These are phyloP conservation scores for Annulohypoxylon moriforme DNA, from an alignment of 495 filamentous ascomycete genomes.

Conservation along the genomic window DNA sequence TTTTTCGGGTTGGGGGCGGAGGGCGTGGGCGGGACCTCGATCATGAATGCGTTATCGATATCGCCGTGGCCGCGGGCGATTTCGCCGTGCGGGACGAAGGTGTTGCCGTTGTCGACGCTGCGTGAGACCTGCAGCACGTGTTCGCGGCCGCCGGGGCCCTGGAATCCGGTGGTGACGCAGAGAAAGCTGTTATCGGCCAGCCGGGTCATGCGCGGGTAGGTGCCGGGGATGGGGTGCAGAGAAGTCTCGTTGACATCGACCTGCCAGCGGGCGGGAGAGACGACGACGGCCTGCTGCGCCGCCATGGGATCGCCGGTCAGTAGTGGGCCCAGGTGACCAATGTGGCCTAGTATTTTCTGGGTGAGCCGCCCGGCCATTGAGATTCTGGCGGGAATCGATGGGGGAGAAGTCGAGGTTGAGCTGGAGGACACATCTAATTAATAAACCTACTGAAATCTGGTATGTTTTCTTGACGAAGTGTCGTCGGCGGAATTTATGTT, in stretches of 20 bases:
- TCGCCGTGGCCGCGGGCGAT: slow-evolving; percentile 56
- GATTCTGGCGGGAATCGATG: slow-evolving; percentile 1
- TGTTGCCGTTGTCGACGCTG: slow-evolving; percentile 56
- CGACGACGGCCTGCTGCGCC: background rate
- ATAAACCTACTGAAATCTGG: background rate
- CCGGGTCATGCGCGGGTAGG: slow-evolving; percentile 63
- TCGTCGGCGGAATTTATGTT: slow-evolving; percentile 14
- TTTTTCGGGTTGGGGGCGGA: background rate
- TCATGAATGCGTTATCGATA: slow-evolving; percentile 70
- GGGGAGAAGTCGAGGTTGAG: background rate
- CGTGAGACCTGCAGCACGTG: slow-evolving; percentile 53
- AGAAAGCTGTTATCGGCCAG: slow-evolving; percentile 61
- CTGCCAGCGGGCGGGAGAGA: slow-evolving; percentile 25
- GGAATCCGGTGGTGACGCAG: slow-evolving; percentile 57
- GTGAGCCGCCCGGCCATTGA: slow-evolving; percentile 42
- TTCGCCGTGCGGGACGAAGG: slow-evolving; percentile 53
- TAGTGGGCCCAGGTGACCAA: slow-evolving; percentile 37
- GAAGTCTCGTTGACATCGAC: slow-evolving; percentile 34
- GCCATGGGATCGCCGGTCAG: slow-evolving; percentile 21
- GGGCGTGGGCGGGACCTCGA: slow-evolving; percentile 58
- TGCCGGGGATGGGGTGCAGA: slow-evolving; percentile 51
- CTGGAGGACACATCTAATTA: background rate
- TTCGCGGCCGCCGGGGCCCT: slow-evolving; percentile 45
- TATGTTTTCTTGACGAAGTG: background rate
- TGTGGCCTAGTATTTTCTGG: slow-evolving; percentile 43